phyloP scores from a whole-genome alignment of 306 rosid species.

The Comarum palustre region DNA sequence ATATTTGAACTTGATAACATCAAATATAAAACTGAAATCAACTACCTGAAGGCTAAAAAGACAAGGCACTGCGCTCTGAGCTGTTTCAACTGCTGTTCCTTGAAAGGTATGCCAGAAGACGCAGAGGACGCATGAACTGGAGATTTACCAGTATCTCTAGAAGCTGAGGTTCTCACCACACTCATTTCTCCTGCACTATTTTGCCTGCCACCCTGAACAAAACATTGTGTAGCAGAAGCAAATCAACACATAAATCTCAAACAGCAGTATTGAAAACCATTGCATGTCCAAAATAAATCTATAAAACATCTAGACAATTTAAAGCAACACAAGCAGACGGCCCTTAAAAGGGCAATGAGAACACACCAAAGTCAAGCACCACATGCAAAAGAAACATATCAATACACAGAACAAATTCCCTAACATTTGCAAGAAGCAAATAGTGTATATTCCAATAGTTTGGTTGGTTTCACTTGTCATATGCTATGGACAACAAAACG shows the following conservation, averaged over 20 bases:
- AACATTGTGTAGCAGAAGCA: conserved; percentile 35
- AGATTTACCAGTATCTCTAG: conserved; percentile 85
- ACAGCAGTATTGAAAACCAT: conserved; percentile 17
- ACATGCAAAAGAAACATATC: conserved; percentile 1
- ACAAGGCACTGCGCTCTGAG: conserved; percentile 99
- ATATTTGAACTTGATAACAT: conserved; percentile 6
- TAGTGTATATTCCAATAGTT: neutral
- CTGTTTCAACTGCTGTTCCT: conserved; percentile 91
- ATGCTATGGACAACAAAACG: neutral
- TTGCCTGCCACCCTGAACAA: conserved; percentile 69
- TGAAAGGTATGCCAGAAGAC: conserved; percentile 68
- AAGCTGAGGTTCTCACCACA: conserved; percentile 53
- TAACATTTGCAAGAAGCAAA: conserved; percentile 5
- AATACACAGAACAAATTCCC: neutral
- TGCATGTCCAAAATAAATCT: neutral
- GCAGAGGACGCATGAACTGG: conserved; percentile 40
- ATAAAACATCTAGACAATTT: neutral
- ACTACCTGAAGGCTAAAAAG: conserved; percentile 92
- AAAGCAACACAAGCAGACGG: neutral
- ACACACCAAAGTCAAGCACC: neutral
- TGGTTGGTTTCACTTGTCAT: neutral
- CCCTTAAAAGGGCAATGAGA: conserved; percentile 1
- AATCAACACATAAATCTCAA: conserved; percentile 23
- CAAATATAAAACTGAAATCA: conserved; percentile 16
- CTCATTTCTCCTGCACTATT: conserved; percentile 54